Conservation (phyloP, 148 eudicot genomes). For the Mesembryanthemum crystallinum region DNA sequence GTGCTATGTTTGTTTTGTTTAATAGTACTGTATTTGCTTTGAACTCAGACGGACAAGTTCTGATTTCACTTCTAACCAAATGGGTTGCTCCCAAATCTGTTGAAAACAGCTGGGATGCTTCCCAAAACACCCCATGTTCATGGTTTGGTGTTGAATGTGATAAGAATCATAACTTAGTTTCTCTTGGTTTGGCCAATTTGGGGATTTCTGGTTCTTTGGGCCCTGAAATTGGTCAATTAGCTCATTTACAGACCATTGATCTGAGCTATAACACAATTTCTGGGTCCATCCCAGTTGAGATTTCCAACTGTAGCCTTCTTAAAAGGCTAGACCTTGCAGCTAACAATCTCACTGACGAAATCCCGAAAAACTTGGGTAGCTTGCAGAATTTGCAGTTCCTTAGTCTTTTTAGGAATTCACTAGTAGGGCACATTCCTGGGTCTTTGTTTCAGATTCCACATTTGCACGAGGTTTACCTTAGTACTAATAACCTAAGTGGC, state of each 20-base stretch:
- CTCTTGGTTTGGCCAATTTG: neutral
- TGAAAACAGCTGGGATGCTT: conserved; percentile 51
- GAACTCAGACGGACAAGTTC: conserved; percentile 55
- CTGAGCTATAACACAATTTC: neutral
- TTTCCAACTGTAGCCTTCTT: neutral
- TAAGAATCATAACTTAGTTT: neutral
- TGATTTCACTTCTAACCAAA: conserved; percentile 48
- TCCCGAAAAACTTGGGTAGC: no score
- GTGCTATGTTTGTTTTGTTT: conserved; percentile 7
- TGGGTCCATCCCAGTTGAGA: neutral
- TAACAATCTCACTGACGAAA: neutral
- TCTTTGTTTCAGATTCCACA: conserved; percentile 7
- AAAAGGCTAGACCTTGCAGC: neutral
- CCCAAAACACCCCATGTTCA: conserved; percentile 14
- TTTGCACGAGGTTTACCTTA: conserved; percentile 34
- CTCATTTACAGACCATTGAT: no score
- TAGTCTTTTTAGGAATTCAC: no score
- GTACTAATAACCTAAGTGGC: conserved; percentile 50
- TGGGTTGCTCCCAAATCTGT: conserved; percentile 60
- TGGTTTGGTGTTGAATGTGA: no score
- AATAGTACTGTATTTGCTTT: conserved; percentile 30
- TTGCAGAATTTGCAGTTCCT: no score
- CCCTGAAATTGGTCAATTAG: neutral
- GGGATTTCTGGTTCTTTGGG: neutral
- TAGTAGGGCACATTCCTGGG: no score